Conservation (phyloP, 805 yeast species). For the Ogataea minuta region DNA sequence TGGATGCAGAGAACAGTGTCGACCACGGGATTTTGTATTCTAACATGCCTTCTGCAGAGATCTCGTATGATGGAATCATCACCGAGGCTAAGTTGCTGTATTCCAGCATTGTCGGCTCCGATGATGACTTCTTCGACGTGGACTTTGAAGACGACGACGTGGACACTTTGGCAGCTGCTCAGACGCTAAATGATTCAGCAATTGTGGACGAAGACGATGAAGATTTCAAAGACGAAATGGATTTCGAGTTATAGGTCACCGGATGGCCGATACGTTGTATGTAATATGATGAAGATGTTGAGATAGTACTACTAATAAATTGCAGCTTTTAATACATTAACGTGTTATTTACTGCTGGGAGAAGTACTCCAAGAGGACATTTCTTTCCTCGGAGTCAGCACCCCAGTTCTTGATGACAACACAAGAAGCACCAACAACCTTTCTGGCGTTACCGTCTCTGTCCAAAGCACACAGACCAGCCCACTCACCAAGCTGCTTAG, state of each 20-base stretch:
- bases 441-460: conserved; percentile 99
- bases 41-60: conserved; percentile 74
- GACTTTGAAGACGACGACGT: conserved; percentile 96
- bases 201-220: conserved; percentile 39
- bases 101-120: conserved; percentile 81
- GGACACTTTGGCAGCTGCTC: conserved; percentile 22
- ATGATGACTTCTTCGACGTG: conserved; percentile 93
- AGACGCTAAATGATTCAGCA: conserved; percentile 29
- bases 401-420: conserved; percentile 99
- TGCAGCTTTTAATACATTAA: conserved; percentile 2
- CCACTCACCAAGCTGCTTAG: conserved; percentile 99
- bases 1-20: conserved; percentile 30
- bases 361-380: conserved; percentile 93
- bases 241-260: conserved; percentile 32
- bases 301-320: conserved; percentile 1
- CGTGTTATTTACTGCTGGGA: conserved; percentile 64
- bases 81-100: conserved; percentile 77
- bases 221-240: conserved; percentile 37
- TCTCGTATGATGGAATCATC: conserved; percentile 88
- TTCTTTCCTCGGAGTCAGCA: conserved; percentile 97
- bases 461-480: conserved; percentile 99
- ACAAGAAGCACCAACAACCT: conserved; percentile 99
- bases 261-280: conserved; percentile 4
- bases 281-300: neutral
- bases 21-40: conserved; percentile 50